Base-by-base conservation (phyloP, 768 basidiomycete species). In the Nidularia pulvinata region DNA sequence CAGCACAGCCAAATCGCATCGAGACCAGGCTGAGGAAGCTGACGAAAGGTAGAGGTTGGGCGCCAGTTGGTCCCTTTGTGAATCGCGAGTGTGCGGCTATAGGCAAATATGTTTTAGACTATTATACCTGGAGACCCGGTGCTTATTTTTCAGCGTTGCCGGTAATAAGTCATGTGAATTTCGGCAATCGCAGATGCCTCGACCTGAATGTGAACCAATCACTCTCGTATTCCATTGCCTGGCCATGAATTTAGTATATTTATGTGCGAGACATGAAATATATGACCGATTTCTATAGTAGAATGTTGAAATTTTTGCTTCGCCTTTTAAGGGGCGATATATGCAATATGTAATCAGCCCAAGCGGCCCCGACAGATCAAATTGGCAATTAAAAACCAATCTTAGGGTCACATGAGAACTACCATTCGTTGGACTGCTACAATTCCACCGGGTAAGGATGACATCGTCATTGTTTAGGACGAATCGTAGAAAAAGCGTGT, bases 401-500 rank as follows among this genome's bases (percentile, higher is more conserved):
- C 71, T 72, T 10, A 76, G 75, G 75, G 55, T 54, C 49, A 44
- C 58, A 57, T 43, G 33, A 67, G 65, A 9, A 59, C 69, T 9
- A 59, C 64, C 6, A 59, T 78, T 11, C 72, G 73, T 37, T 75
- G 78, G 51, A 71, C 77, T 5, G 77, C 72, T 19, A 19, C 19
- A 19, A 19, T 19, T 19, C 19, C 19, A 19, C 19, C 19, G 6
- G 73, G 73, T 14, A 70, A 71, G 5, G 64, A 72, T 46, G 77
- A 77, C 0, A 63, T 67, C 49, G 63, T 72, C 14, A 61, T 67
- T 3, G 58, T 75, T n/a, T 58, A 64, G n/a, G 58, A 78, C 7
- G 60, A 68, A 5, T 68, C 72, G 54, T 57, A 54, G 4, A 69
- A 69, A 50, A 69, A 72, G 2, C 62, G 69, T 10, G 52, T 78